Percentiles rank a stretch among this genome's conserved stretches.
Evolutionary conservation across 768 basidiomycete genomes (phyloP).

Genomic region (Cantharellus cinnabarinus): DNA sequence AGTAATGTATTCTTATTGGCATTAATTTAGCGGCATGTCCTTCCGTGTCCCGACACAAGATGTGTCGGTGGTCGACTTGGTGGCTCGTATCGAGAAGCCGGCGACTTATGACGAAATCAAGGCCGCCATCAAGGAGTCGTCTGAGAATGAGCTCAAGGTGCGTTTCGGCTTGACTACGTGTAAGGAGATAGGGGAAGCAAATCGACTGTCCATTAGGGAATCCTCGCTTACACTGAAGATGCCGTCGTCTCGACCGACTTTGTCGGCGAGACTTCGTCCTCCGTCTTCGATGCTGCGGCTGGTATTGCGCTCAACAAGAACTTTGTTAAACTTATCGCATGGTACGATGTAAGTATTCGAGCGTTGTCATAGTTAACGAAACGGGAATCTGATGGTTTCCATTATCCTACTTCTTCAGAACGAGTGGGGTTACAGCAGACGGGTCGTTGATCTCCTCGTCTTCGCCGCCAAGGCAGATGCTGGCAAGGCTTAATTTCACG

Average conservation of each 20-base stretch:
- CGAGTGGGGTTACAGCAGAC: slow-evolving; percentile 85
- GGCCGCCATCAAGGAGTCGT: slow-evolving; percentile 55
- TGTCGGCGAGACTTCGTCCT: slow-evolving; percentile 54
- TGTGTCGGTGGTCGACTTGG: slow-evolving; percentile 96
- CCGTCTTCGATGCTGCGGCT: slow-evolving; percentile 83
- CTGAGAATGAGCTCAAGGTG: slow-evolving; percentile 35
- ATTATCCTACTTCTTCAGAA: slow-evolving; percentile 19
- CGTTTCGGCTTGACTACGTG: background rate
- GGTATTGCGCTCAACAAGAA: slow-evolving; percentile 82
- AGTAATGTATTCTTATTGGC: background rate
- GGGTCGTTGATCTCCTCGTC: slow-evolving; percentile 76
- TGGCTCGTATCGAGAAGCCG: slow-evolving; percentile 71
- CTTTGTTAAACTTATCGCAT: slow-evolving; percentile 91
- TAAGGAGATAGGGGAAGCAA: background rate
- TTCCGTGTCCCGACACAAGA: slow-evolving; percentile 96
- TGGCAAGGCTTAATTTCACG: background rate
- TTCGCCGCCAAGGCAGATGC: slow-evolving; percentile 58
- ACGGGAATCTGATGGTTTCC: background rate
- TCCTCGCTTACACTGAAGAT: slow-evolving; percentile 85
- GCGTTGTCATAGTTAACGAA: background rate
- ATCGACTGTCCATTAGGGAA: slow-evolving; percentile 24
- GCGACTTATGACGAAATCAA: slow-evolving; percentile 87
- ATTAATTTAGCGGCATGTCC: slow-evolving; percentile 47
- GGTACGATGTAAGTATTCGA: slow-evolving; percentile 44
- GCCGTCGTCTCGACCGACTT: slow-evolving; percentile 88